phyloP scores from a whole-genome alignment of 1,284 basidiomycete genomes.

The Exobasidium cylindrosporum region DNA sequence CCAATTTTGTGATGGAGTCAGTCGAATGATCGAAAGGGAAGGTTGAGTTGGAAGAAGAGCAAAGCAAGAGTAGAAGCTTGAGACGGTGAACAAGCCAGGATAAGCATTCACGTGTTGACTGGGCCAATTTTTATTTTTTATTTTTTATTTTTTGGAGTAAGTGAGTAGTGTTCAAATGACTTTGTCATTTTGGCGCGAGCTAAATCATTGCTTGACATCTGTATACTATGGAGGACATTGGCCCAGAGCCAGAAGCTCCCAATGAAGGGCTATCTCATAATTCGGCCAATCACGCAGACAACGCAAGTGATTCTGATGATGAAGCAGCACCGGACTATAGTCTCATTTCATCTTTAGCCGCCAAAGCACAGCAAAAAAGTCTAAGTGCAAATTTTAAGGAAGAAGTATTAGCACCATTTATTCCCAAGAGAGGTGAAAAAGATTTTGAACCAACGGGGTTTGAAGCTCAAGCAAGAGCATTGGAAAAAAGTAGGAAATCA shows the following conservation, averaged over 20 bases:
- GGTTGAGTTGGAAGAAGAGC: no score
- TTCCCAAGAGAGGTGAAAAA: constrained; percentile 51
- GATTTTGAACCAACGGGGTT: constrained; percentile 72
- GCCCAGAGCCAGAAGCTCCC: neutral
- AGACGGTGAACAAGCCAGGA: no score
- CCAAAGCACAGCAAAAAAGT: neutral
- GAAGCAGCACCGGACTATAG: constrained; percentile 15
- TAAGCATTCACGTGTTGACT: no score
- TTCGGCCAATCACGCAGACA: neutral
- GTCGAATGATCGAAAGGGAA: neutral
- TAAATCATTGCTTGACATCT: no score
- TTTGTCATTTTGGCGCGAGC: no score
- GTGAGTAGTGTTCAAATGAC: no score
- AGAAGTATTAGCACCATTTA: constrained; percentile 14
- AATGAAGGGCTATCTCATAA: neutral
- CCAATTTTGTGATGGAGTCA: neutral
- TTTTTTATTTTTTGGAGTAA: no score
- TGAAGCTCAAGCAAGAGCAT: constrained; percentile 68
- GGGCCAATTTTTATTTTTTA: no score
- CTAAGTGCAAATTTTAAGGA: neutral
- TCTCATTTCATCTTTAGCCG: constrained; percentile 9
- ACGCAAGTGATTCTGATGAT: constrained; percentile 15
- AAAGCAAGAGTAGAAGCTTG: neutral
- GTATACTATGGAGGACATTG: neutral
- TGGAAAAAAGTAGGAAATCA: constrained; percentile 77